A percentile compares a stretch with the other conserved stretches of the same genome.
Conservation (phyloP, 768 basidiomycete species). For the Boletus edulis region DNA sequence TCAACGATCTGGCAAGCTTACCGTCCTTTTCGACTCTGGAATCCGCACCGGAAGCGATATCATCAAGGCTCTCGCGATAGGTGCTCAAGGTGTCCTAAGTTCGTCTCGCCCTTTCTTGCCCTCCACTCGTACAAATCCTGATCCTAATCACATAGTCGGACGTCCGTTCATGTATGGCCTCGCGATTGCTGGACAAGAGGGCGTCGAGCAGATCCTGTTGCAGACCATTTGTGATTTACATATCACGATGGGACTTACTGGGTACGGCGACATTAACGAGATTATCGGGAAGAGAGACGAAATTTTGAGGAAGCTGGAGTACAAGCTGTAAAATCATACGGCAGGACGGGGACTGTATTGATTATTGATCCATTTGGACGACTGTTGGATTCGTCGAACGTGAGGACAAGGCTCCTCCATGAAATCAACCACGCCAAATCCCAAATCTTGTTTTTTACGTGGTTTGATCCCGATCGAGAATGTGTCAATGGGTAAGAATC, state of each 20-base stretch:
- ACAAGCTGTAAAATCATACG: constrained; percentile 11
- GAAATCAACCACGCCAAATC: no score
- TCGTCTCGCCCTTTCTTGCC: constrained; percentile 27
- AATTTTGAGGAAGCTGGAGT: constrained; percentile 19
- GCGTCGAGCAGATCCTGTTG: constrained; percentile 71
- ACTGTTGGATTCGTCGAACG: no score
- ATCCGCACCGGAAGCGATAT: constrained; percentile 83
- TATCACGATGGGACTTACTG: constrained; percentile 58
- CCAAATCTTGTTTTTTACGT: no score
- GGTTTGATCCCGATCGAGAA: no score
- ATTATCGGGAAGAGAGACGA: constrained; percentile 53
- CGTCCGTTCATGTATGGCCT: constrained; percentile 78
- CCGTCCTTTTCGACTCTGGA: constrained; percentile 68
- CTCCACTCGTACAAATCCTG: background rate
- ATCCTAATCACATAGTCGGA: constrained; percentile 45
- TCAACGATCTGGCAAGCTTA: constrained; percentile 59
- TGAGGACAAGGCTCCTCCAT: no score
- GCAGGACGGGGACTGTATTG: no score
- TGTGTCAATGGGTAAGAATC: no score
- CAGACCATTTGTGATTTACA: constrained; percentile 70
- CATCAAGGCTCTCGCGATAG: constrained; percentile 80
- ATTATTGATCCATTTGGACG: no score
- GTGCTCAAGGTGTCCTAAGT: constrained; percentile 80
- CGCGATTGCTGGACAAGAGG: constrained; percentile 64
- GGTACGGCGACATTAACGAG: constrained; percentile 56